Evolutionary conservation across 2,329 filamentous ascomycete genomes (phyloP), one percentile per base, ranked within the genome.

Genomic region (Stromatinia cepivora): DNA sequence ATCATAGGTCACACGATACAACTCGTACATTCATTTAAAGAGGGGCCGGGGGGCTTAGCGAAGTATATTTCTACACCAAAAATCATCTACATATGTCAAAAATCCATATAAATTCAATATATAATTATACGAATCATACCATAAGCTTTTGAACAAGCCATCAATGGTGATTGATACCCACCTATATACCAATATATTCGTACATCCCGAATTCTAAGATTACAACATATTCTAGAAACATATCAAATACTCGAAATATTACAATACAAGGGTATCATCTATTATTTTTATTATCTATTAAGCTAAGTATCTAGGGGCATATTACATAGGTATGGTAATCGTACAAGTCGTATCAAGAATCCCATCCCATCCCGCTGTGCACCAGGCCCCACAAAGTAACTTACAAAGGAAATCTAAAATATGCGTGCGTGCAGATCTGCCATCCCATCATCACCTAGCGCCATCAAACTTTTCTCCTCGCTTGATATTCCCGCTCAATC

Each of bases 321-420:
- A 61, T 67, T 67, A 67, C 54, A 67, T 67, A 61, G 31, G n/a
- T 67, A 57, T 64, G 50, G 25, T 62, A 68, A 45, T 68, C 66
- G 66, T 68, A 56, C 66, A 68, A 63, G 58, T 68, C 66, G 58
- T 68, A 39, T 46, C 66, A 53, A 68, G 45, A 31, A 48, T 42
- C 39, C 39, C n/a, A 54, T 28, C 48, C 48, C 34, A 48, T 52
- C 45, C 65, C 52, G 39, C 11, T 39, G 9, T 22, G 25, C 31
- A 52, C 31, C 56, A 42, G 11, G 9, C 28, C 28, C 42, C 54
- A 52, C 25, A 15, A 64, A 62, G 20, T 34, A 42, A 62, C 28
- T 28, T 22, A 67, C 56, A 61, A 61, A 67, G 28, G 52, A 67
- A 67, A 61, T 45, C 22, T 57, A 42, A 42, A n/a, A 34, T 57